phyloP scores from a whole-genome alignment of 2,329 filamentous ascomycete genomes.

The Beauveria sp. region DNA sequence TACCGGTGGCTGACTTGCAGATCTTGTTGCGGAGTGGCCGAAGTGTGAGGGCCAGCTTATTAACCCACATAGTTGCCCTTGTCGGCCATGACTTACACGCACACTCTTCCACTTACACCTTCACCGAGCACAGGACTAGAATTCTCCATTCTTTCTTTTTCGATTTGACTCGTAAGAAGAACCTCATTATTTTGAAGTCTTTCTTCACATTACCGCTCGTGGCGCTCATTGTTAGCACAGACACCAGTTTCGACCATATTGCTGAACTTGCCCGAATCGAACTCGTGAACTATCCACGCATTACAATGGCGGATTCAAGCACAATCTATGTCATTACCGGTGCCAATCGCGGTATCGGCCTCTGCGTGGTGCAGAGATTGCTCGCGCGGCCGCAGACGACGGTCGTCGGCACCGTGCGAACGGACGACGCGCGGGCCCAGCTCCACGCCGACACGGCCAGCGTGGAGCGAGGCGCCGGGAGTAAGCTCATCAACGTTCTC shows the following conservation, averaged over 20 bases:
- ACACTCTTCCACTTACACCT: conserved; percentile 4
- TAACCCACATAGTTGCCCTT: conserved; percentile 5
- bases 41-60: neutral
- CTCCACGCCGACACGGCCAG: conserved; percentile 17
- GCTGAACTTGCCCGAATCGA: neutral
- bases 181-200: too few species aligned
- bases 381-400: conserved; percentile 47
- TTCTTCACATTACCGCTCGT: too few species aligned
- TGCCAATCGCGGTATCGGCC: conserved; percentile 33
- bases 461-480: conserved; percentile 21
- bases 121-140: neutral
- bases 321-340: conserved; percentile 32
- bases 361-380: conserved; percentile 27
- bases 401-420: conserved; percentile 30
- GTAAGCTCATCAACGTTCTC: conserved; percentile 26
- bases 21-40: neutral
- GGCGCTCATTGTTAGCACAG: too few species aligned
- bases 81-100: conserved; percentile 1
- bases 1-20: neutral
- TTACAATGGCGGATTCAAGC: conserved; percentile 12
- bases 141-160: neutral
- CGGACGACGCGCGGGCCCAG: conserved; percentile 14
- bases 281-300: neutral
- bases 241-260: too few species aligned
- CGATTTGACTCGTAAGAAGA: too few species aligned